Evolutionary conservation across 2,329 filamentous ascomycete genomes (phyloP), one percentile per base, ranked within the genome.

Genomic region (Pseudogymnoascus sp.): DNA sequence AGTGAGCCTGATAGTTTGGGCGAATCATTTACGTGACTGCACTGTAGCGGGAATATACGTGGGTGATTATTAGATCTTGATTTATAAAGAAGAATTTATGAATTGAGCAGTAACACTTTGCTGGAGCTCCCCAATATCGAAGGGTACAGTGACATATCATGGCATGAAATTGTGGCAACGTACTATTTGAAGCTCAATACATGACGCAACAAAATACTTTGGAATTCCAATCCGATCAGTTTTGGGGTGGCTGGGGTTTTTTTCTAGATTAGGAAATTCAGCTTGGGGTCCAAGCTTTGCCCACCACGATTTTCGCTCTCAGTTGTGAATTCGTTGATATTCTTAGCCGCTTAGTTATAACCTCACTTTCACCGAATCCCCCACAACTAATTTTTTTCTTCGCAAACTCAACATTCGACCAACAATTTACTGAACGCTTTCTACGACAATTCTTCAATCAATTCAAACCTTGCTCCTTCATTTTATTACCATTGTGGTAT

Each of bases 241-340:
- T 55, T 18, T 18, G n/a, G 29, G 48, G 48, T 33, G 29, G 48
- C 27, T 55, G 48, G 48, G 12, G 2, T n/a, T 55, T 55, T 55
- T 55, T 9, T 9, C 48, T 29, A 18, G 29, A 55, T 55, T 55
- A 55, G 48, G 48, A 55, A 52, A 55, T 55, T 18, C n/a, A 55
- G 48, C 29, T 55, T 55, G n/a, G 48, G 48, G n/a, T 13, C 48
- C 29, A 55, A 55, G 29, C n/a, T 55, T 33, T 0, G 8, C n/a
- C 21, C 42, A 12, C 42, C 40, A 13, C 25, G 10, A 33, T 55
- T 55, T 33, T 8, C 48, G 27, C 48, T 12, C 48, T 18, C 48
- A 55, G 48, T 55, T 55, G 48, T 55, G 48, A 55, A 55, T 33
- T 55, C 48, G 5, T 55, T 33, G 48, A 21, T 21, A 55, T 55